Evolutionary conservation across 1,284 basidiomycete species (phyloP), one percentile per base, ranked within the genome.

Genomic region (Xerocomus nothofagi): DNA sequence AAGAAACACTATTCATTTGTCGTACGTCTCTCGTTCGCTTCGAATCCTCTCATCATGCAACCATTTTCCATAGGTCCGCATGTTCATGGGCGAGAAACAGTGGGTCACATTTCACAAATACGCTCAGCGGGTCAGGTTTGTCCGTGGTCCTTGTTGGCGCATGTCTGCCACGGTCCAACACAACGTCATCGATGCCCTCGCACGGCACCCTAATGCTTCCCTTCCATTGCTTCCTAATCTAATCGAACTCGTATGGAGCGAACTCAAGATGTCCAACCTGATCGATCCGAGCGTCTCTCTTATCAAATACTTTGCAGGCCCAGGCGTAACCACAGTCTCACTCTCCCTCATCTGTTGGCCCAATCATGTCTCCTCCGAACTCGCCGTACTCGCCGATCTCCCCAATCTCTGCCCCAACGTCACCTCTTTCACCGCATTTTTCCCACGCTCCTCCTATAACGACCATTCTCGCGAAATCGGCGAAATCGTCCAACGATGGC

Each of bases 221-320:
- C 39, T 62, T 7, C 62, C 62, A 0, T 31, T 67, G 1, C 63
- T 67, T 23, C 65, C 62, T 2, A 66, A 62, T 21, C 52, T 66
- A 27, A 64, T 39, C 0, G 63, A 65, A n/a, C 58, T 64, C 32
- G 40, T 54, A 20, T 68, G 62, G 62, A 54, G 53, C 26, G 53
- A 67, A 50, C 54, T 56, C 14, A 60, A 57, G 36, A 64, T 62
- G 59, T 60, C 57, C 2, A 59, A 62, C 37, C 36, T 62, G 6
- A 58, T 60, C 20, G 49, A 63, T 33, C 61, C 63, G 3, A 62
- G 63, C 30, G 50, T 66, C 5, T 64, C 63, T 3, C 60, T 66
- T 8, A 52, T 63, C 30, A 52, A 46, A 38, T 49, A 65, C 20
- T 65, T 62, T 47, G 57, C 51, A n/a, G 61, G 63, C 4, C 57